Base-by-base conservation (phyloP, 805 yeast species). In the Starmerella vitae region DNA sequence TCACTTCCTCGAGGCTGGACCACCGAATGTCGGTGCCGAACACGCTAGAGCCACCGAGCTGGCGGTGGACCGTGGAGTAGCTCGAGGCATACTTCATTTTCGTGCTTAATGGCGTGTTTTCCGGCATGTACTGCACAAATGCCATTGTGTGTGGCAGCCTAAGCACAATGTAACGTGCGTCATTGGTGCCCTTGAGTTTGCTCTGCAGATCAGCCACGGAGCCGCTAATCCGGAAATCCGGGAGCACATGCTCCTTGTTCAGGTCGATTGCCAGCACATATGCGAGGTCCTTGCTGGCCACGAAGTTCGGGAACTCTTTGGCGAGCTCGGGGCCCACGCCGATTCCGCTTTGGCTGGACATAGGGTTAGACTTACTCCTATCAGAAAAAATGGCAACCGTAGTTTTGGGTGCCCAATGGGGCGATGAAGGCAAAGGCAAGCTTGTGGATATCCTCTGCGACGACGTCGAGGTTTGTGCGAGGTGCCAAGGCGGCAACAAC, bases 371-470 rank as follows among this genome's bases (percentile, higher is more conserved):
- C 30, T 12, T n/a, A 31, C 34, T 8, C 30, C 10, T 7, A 7
- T 14, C 27, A 5, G 14, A 19, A 17, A 41, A 18, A 33, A 78
- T 78, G 86, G 78, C 82, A 60, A 80, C 78, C 66, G 97, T 91
- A 49, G 99, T 91, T 39, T 71, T 91, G 55, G 99, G 99, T 43
- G 68, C 97, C 64, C 99, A 91, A 65, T 91, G 99, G 99, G 99
- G 99, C 49, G 99, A 91, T 59, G 99, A 91, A 74, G 99, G 99
- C 59, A 91, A 91, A 61, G 99, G 99, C 43, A 91, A 91, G 64
- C 72, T 91, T 43, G 99, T 91, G 36, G 98, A 91, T 60, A 68
- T 91, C 41, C 71, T 91, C 37, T 93, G 97, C 64, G 97, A 88
- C 55, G 76, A 83, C 50, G 79, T 91, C 53, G 97, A 91, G 52